Conservation (phyloP, 176 grass and related monocot species). For the Triticum aestivum region DNA sequence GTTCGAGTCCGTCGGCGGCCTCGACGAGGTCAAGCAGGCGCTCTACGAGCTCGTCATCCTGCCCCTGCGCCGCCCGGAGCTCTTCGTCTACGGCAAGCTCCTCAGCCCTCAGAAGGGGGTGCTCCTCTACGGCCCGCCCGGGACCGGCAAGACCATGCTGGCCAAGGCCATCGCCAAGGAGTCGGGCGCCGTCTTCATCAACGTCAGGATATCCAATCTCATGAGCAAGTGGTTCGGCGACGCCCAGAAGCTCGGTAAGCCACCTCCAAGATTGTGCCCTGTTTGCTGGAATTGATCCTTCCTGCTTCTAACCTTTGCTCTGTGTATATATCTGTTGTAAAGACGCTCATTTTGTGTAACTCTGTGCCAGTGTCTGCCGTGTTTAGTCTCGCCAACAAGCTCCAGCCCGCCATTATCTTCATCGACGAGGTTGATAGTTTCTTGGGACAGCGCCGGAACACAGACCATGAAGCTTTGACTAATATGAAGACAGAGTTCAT, state of each 20-base stretch:
- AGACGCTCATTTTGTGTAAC: conserved; percentile 15
- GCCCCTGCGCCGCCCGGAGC: conserved; percentile 75
- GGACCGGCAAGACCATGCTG: conserved; percentile 97
- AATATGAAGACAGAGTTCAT: conserved; percentile 99
- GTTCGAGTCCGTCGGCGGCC: conserved; percentile 81
- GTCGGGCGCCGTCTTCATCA: conserved; percentile 92
- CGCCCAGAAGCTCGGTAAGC: conserved; percentile 90
- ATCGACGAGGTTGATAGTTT: conserved; percentile 98
- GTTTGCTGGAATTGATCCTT: neutral
- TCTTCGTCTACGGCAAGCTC: conserved; percentile 79
- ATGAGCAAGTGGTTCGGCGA: conserved; percentile 99
- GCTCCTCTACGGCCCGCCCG: conserved; percentile 82
- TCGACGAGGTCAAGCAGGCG: conserved; percentile 82
- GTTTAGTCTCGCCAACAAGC: conserved; percentile 83
- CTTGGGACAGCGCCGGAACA: conserved; percentile 74
- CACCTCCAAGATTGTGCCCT: neutral
- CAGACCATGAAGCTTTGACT: conserved; percentile 92
- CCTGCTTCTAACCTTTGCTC: neutral
- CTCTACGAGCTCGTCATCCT: conserved; percentile 92
- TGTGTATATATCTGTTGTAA: neutral
- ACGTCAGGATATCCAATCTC: conserved; percentile 93
- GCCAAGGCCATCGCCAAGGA: conserved; percentile 96
- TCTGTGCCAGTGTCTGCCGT: conserved; percentile 72
- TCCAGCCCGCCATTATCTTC: conserved; percentile 98
- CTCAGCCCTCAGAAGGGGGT: conserved; percentile 96